Percentiles rank a stretch among this genome's conserved stretches.
phyloP scores from a whole-genome alignment of 2,329 filamentous ascomycete species.

The Aspergillus neotritici region DNA sequence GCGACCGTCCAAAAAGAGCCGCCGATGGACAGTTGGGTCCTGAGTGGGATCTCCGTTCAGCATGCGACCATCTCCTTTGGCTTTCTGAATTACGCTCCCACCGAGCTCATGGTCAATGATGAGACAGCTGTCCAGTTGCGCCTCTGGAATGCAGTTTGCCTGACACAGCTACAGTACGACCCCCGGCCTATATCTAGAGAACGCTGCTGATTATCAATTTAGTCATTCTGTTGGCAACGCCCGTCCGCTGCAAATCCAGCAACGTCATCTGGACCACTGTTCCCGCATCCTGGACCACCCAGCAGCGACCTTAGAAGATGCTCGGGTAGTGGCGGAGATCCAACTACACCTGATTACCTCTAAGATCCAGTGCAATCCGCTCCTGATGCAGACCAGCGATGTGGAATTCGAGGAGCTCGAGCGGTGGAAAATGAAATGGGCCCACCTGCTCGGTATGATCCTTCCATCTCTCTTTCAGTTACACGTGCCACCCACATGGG shows the following conservation, averaged over 20 bases:
- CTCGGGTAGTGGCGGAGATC: conserved; percentile 28
- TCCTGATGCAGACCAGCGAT: conserved; percentile 23
- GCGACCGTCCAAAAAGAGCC: conserved; percentile 29
- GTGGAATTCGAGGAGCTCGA: conserved; percentile 30
- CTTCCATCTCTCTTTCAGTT: background rate
- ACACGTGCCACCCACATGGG: background rate
- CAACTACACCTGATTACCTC: conserved; percentile 28
- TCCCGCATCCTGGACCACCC: conserved; percentile 27
- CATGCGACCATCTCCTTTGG: conserved; percentile 25
- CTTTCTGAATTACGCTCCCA: conserved; percentile 14
- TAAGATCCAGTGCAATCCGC: conserved; percentile 21
- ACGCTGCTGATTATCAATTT: conserved; percentile 5
- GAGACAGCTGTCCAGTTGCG: conserved; percentile 28
- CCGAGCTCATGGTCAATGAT: conserved; percentile 22
- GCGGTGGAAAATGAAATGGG: conserved; percentile 32
- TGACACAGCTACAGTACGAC: conserved; percentile 30
- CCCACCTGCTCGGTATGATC: conserved; percentile 26
- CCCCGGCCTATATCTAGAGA: background rate
- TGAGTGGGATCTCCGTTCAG: conserved; percentile 34
- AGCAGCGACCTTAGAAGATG: conserved; percentile 25
- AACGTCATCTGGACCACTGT: conserved; percentile 27
- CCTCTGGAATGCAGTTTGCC: conserved; percentile 31
- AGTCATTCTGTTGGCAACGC: conserved; percentile 29
- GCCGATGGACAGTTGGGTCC: conserved; percentile 32
- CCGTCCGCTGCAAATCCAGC: conserved; percentile 26